These are phyloP conservation scores for Aureobasidium sp. DNA, from an alignment of 2,329 filamentous ascomycete species.

Conservation along the genomic window DNA sequence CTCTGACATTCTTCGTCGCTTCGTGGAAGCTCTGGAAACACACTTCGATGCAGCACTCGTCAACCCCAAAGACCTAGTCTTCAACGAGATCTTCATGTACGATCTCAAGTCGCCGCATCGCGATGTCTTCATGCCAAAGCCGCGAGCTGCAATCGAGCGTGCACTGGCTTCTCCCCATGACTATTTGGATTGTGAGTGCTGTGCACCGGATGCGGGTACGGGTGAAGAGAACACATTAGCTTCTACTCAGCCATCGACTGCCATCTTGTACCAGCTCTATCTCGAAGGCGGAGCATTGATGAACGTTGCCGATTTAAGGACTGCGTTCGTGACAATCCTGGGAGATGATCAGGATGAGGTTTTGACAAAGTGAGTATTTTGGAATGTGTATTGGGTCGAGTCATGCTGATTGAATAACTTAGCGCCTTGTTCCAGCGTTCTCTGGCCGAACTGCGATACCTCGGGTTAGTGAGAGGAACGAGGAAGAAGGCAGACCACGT, in stretches of 20 bases:
- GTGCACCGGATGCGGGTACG: slow-evolving; percentile 32
- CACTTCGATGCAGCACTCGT: slow-evolving; percentile 44
- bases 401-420: background rate
- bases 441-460: slow-evolving; percentile 72
- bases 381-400: background rate
- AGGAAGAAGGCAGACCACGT: slow-evolving; percentile 90
- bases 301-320: slow-evolving; percentile 74
- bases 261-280: slow-evolving; percentile 72
- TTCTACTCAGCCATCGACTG: slow-evolving; percentile 60
- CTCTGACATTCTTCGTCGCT: slow-evolving; percentile 55
- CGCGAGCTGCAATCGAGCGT: slow-evolving; percentile 63
- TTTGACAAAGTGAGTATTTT: slow-evolving; percentile 36
- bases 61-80: slow-evolving; percentile 46
- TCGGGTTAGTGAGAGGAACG: slow-evolving; percentile 84
- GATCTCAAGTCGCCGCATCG: slow-evolving; percentile 62
- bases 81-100: slow-evolving; percentile 70
- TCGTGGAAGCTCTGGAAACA: slow-evolving; percentile 45
- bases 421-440: slow-evolving; percentile 75
- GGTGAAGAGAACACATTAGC: slow-evolving; percentile 43
- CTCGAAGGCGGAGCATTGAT: slow-evolving; percentile 69
- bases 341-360: slow-evolving; percentile 34
- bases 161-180: slow-evolving; percentile 67
- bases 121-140: slow-evolving; percentile 68
- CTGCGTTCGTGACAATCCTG: slow-evolving; percentile 63
- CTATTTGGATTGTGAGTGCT: slow-evolving; percentile 69